Evolutionary conservation across 768 basidiomycete genomes (phyloP).

Genomic region (Auriscalpium orientale): DNA sequence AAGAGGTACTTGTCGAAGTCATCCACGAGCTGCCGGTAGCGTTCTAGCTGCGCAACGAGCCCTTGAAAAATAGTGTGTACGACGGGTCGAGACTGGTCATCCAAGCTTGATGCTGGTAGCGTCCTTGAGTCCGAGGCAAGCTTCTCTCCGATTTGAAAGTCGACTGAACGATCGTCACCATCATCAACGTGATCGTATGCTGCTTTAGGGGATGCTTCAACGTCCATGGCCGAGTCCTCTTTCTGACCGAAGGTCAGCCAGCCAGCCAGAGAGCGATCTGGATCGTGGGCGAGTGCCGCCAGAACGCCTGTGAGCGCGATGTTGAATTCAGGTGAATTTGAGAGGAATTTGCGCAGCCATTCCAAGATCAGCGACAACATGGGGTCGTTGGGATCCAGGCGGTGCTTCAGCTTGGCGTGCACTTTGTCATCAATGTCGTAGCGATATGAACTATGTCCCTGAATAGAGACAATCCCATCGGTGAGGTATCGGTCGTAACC

Average conservation of each 20-base stretch:
- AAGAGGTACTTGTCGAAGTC: constrained; percentile 79
- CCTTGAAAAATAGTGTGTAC: constrained; percentile 76
- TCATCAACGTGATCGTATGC: constrained; percentile 34
- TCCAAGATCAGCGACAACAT: constrained; percentile 66
- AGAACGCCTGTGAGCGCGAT: constrained; percentile 81
- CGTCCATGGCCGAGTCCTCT: constrained; percentile 24
- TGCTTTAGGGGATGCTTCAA: constrained; percentile 14
- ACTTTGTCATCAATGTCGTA: constrained; percentile 34
- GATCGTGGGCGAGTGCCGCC: constrained; percentile 75
- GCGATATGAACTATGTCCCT: constrained; percentile 54
- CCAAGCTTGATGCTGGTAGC: constrained; percentile 60
- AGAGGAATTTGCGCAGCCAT: constrained; percentile 70
- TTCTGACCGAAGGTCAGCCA: constrained; percentile 72
- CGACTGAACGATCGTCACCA: constrained; percentile 76
- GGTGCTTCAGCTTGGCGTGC: constrained; percentile 50
- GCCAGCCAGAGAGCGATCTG: constrained; percentile 77
- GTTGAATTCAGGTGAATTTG: constrained; percentile 80
- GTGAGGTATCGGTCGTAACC: constrained; percentile 78
- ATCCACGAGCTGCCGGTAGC: constrained; percentile 66
- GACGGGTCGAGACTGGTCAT: constrained; percentile 69
- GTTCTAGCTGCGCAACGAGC: constrained; percentile 73
- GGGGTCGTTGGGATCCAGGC: constrained; percentile 72
- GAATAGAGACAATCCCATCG: constrained; percentile 65
- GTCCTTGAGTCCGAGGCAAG: constrained; percentile 48
- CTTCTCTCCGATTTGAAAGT: constrained; percentile 63